Base-by-base conservation (phyloP, 352 stramenopile species). In the Globisporangium yorkense region DNA sequence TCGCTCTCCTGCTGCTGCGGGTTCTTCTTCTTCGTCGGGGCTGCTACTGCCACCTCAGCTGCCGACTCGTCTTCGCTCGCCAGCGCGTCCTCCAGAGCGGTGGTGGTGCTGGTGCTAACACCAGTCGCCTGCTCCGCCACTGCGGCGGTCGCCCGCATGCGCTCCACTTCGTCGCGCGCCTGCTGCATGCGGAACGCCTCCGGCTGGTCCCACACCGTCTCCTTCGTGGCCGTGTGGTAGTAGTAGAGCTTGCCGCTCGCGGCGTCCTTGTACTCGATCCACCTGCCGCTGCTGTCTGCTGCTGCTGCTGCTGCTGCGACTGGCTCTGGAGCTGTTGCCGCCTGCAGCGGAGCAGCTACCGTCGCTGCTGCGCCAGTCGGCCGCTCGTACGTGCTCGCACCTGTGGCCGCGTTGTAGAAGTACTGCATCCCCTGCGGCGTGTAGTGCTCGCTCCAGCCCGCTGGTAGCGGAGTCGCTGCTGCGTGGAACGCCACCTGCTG, bases 231-330 rank as follows among this genome's bases (percentile, higher is more conserved):
- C 8, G 72, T 84, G 61, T 94, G 83, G 67, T 89, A 90, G 70
- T 92, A 94, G 56, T 94, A 94, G 20, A 71, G 75, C 24, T 88
- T 69, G 3, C 80, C 78, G 10, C 68, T 89, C 1, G 69, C 62
- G 48, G 87, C 71, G 58, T 94, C 84, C 51, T 79, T 89, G 68
- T 91, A 94, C 57, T 94, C 79, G 29, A 87, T 59, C 84, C 84
- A 94, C 15, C 70, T 83, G 27, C 58, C 58, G 33, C 21, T 16
- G n/a, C 18, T 43, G 24, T 51, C 31, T 3, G 37, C 40, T 24
- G 6, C 33, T 27, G 40, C 39, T n/a, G 7, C 20, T 27, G 24
- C 24, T 27, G 24, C 21, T 37, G 5, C 18, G 58, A 47, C 16
- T 57, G 20, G 8, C n/a, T 16, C 12, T 13, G 13, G 40, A 0